Percentiles rank a stretch among this genome's conserved stretches.
These are phyloP conservation scores for Heliocybe sulcata DNA, from an alignment of 1,284 basidiomycete species.

Conservation along the genomic window DNA sequence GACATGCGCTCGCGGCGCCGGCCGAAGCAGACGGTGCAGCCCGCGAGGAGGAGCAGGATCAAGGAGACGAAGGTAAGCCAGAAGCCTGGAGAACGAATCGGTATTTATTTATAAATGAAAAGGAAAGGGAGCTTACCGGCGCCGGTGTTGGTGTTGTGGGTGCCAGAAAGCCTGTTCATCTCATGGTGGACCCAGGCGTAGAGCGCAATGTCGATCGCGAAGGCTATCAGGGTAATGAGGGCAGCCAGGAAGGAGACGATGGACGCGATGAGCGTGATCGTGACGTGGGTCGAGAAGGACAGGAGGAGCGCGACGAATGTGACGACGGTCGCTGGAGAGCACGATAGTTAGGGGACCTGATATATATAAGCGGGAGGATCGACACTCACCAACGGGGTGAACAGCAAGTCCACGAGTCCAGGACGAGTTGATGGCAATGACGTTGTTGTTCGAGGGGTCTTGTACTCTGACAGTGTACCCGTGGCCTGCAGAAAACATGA, in stretches of 20 bases:
- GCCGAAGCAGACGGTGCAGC: slow-evolving; percentile 64
- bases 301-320: slow-evolving; percentile 57
- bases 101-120: slow-evolving; percentile 1
- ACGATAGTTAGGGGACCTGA: too few relatives aligned
- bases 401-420: slow-evolving; percentile 71
- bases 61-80: slow-evolving; percentile 70
- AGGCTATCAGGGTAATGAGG: slow-evolving; percentile 57
- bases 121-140: slow-evolving; percentile 36
- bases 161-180: slow-evolving; percentile 37
- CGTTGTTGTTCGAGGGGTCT: slow-evolving; percentile 13
- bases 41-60: slow-evolving; percentile 54
- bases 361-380: too few relatives aligned
- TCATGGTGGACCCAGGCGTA: slow-evolving; percentile 52
- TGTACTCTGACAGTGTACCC: background rate
- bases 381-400: slow-evolving; percentile 59
- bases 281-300: slow-evolving; percentile 55
- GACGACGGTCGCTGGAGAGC: slow-evolving; percentile 50
- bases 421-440: slow-evolving; percentile 38
- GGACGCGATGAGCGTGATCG: slow-evolving; percentile 50
- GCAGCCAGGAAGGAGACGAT: slow-evolving; percentile 62
- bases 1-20: slow-evolving; percentile 44
- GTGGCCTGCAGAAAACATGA: slow-evolving; percentile 21
- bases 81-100: slow-evolving; percentile 38
- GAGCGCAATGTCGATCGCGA: slow-evolving; percentile 70
- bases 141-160: slow-evolving; percentile 40